A percentile compares a stretch with the other conserved stretches of the same genome.
These are phyloP conservation scores for Colletotrichum sp. DNA, from an alignment of 2,329 filamentous ascomycete genomes.

Conservation along the genomic window DNA sequence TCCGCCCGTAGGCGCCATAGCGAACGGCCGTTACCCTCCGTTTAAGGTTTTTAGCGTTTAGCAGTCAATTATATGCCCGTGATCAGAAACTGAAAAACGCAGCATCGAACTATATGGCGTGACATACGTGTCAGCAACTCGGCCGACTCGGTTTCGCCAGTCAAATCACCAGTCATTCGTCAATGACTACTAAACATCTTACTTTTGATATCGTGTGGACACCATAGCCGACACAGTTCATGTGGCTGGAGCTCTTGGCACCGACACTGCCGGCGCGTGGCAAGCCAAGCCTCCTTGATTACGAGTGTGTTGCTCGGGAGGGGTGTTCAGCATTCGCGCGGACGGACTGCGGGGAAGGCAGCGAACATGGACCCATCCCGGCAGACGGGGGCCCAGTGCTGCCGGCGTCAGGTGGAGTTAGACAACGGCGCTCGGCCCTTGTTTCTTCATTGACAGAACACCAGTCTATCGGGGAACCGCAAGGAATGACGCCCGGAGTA, in stretches of 20 bases:
- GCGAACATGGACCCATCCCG: not conserved
- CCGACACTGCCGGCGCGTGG: not conserved
- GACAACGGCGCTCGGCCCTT: not conserved
- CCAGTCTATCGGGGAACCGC: not conserved
- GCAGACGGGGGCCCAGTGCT: not conserved
- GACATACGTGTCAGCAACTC: not conserved
- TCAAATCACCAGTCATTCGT: not conserved
- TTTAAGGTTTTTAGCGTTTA: slow-evolving; percentile 1
- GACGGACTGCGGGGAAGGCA: slow-evolving; percentile 7
- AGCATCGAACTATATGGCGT: not conserved
- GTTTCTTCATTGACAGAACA: not conserved
- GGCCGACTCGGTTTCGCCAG: not conserved
- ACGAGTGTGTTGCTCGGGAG: not conserved
- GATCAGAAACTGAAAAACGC: slow-evolving; percentile 8
- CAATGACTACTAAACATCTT: not conserved
- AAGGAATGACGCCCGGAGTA: not conserved
- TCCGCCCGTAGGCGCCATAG: not conserved
- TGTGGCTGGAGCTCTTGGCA: not conserved
- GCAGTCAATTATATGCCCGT: not conserved
- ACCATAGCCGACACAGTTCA: not conserved
- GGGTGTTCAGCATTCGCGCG: not conserved
- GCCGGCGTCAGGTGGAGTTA: slow-evolving; percentile 4
- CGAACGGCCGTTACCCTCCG: not conserved
- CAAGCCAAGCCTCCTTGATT: not conserved
- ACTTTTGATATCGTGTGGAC: not conserved